phyloP scores from a whole-genome alignment of 1,284 basidiomycete species.

The Quambalaria eucalypti region DNA sequence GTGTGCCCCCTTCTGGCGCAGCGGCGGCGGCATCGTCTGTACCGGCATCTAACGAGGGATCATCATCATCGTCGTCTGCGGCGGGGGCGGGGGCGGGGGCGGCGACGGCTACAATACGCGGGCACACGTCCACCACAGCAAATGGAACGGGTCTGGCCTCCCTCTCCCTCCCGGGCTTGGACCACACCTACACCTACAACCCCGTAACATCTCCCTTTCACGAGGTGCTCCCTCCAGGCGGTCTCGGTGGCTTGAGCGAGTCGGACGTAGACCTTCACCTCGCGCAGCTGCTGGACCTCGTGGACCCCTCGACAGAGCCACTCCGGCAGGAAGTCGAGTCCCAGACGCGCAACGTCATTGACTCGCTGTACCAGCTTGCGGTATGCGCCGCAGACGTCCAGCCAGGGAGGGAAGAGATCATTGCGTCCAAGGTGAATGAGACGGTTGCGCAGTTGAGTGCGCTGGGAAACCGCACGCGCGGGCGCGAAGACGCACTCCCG shows the following conservation, averaged over 20 bases:
- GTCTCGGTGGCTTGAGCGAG: no score
- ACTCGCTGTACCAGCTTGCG: constrained; percentile 38
- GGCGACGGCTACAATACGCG: no score
- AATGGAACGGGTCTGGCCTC: no score
- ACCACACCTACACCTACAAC: background rate
- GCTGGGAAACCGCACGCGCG: background rate
- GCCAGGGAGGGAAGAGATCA: constrained; percentile 22
- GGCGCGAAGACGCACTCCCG: constrained; percentile 15
- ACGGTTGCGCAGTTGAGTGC: background rate
- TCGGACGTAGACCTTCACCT: no score
- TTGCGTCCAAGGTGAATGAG: constrained; percentile 31
- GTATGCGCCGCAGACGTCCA: constrained; percentile 38
- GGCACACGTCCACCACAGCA: no score
- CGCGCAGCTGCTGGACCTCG: background rate
- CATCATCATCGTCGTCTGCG: no score
- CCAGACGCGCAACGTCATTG: constrained; percentile 28
- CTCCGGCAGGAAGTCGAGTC: constrained; percentile 18
- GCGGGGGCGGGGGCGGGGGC: no score
- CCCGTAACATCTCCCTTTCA: background rate
- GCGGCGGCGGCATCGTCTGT: no score
- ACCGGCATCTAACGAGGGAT: no score
- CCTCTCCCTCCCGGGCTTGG: background rate
- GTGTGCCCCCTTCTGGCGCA: no score
- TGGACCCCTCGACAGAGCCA: background rate
- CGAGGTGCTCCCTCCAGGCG: no score